phyloP scores from a whole-genome alignment of 768 basidiomycete genomes.

The Austroboletus festivus region DNA sequence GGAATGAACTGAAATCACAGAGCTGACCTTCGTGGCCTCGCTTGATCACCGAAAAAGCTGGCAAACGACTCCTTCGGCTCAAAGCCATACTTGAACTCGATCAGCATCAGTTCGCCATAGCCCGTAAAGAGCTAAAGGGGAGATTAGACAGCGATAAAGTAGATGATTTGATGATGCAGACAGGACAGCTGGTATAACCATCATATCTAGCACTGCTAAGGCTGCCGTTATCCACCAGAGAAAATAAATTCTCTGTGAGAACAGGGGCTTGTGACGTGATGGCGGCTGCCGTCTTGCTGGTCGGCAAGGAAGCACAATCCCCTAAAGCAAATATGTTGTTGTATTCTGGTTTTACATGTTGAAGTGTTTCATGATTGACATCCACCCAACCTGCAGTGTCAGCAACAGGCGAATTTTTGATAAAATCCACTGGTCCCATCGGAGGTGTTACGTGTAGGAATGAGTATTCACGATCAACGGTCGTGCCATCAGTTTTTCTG shows the following conservation, averaged over 20 bases:
- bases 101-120: slow-evolving; percentile 76
- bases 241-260: slow-evolving; percentile 83
- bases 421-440: slow-evolving; percentile 82
- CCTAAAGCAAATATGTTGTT: slow-evolving; percentile 86
- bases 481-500: slow-evolving; percentile 69
- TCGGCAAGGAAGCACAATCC: slow-evolving; percentile 90
- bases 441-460: slow-evolving; percentile 86
- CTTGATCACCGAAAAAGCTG: slow-evolving; percentile 65
- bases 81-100: slow-evolving; percentile 89
- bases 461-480: slow-evolving; percentile 72
- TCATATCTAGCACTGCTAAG: slow-evolving; percentile 72
- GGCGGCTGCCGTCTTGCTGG: slow-evolving; percentile 94
- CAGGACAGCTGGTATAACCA: slow-evolving; percentile 87
- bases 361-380: slow-evolving; percentile 76
- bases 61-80: slow-evolving; percentile 86
- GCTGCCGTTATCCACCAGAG: slow-evolving; percentile 69
- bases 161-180: slow-evolving; percentile 34
- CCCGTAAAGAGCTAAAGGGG: slow-evolving; percentile 64
- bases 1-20: not conserved
- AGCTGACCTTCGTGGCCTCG: slow-evolving; percentile 66
- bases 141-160: slow-evolving; percentile 3
- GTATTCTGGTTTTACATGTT: slow-evolving; percentile 77
- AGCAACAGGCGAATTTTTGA: slow-evolving; percentile 74
- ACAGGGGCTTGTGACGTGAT: slow-evolving; percentile 91
- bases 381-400: slow-evolving; percentile 88